Evolutionary conservation across 2,329 filamentous ascomycete species (phyloP).

Genomic region (Remersonia thermophila): DNA sequence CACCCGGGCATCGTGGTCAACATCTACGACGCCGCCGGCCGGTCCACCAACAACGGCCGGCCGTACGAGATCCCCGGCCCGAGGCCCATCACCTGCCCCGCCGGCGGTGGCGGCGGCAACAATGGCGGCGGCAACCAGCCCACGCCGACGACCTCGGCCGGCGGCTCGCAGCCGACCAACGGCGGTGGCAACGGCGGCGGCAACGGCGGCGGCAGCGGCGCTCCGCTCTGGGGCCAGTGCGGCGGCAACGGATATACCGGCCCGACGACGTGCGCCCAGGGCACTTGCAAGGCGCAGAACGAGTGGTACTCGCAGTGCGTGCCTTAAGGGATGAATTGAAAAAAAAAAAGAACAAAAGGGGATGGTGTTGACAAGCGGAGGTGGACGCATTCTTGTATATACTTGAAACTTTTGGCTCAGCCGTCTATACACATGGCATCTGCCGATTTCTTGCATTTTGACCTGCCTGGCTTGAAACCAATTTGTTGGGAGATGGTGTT

Average conservation of each 20-base stretch:
- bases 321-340: slow-evolving; percentile 2
- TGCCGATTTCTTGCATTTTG: too few species aligned
- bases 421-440: too few species aligned
- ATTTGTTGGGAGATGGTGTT: too few species aligned
- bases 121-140: slow-evolving; percentile 8
- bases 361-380: too few species aligned
- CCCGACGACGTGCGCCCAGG: slow-evolving; percentile 14
- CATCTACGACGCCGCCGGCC: slow-evolving; percentile 23
- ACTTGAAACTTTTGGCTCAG: too few species aligned
- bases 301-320: slow-evolving; percentile 15
- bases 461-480: too few species aligned
- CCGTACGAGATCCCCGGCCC: slow-evolving; percentile 26
- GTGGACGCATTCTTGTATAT: too few species aligned
- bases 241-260: slow-evolving; percentile 16
- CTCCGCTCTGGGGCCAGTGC: slow-evolving; percentile 16
- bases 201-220: slow-evolving; percentile 2
- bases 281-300: slow-evolving; percentile 14
- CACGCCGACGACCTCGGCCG: slow-evolving; percentile 1
- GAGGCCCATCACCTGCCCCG: slow-evolving; percentile 16
- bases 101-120: slow-evolving; percentile 1
- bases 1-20: slow-evolving; percentile 24
- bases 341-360: not conserved
- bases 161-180: slow-evolving; percentile 2
- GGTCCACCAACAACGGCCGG: slow-evolving; percentile 21
- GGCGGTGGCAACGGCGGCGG: not conserved